Base-by-base conservation (phyloP, 352 stramenopile genomes). In the Phytophthora hybrid region DNA sequence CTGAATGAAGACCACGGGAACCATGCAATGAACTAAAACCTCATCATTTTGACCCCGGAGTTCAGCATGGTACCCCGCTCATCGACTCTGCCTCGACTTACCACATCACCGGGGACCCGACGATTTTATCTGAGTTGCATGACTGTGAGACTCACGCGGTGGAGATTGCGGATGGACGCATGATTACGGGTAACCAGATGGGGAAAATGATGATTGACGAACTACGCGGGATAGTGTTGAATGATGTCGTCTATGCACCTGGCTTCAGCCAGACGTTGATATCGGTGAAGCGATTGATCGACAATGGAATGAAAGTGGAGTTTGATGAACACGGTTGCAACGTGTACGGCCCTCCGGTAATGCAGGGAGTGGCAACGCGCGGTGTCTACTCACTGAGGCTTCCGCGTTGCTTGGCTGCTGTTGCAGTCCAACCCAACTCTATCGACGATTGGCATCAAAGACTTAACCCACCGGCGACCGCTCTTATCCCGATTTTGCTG, bases 231-330 rank as follows among this genome's bases (percentile, higher is more conserved):
- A 23, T 32, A 14, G 21, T 64, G 2, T 14, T 70, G 10, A 16
- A 59, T 10, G 39, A 69, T 3, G 63, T 70, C 6, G 29, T 64
- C 2, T 70, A 62, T 18, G 63, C 19, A 1, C 63, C 54, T 1
- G 63, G 54, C 3, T 63, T 70, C 14, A 29, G 4, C n/a, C n/a
- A n/a, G n/a, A n/a, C n/a, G n/a, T n/a, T n/a, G n/a, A n/a, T n/a
- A n/a, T n/a, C n/a, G n/a, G 63, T 63, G 11, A 70, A 70, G 29
- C 29, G 58, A 41, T 19, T 70, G 5, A 70, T 70, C n/a, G 54
- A 70, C n/a, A 4, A 46, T 5, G 63, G 54, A 0, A 59, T 63
- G 41, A 70, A 63, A 9, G 63, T 70, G 4, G 54, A 70, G 9
- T 63, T 70, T 14, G 63, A 16, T 0, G 54, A 70, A 0, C 37